Conservation (phyloP, 306 rosid species). For the Crotalaria pallida region DNA sequence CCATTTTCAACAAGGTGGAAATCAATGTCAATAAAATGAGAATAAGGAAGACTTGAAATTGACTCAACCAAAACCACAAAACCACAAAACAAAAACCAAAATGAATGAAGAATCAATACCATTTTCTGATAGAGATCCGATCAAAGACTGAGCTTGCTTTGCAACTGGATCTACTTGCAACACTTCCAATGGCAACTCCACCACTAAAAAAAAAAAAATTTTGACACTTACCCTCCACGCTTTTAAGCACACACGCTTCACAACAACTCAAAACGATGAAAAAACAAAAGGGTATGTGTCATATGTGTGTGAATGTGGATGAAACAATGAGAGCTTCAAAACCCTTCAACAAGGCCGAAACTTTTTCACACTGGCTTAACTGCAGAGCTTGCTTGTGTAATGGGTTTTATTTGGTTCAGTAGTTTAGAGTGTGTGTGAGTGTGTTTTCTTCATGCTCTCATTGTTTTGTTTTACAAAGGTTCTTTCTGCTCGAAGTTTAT, state of each 20-base stretch:
- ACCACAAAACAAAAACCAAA: not conserved
- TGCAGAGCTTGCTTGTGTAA: slow-evolving; percentile 25
- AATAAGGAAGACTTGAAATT: slow-evolving; percentile 23
- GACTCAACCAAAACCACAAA: slow-evolving; percentile 13
- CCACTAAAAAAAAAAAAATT: slow-evolving; percentile 25
- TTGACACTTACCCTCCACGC: slow-evolving; percentile 27
- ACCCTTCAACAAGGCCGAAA: slow-evolving; percentile 40
- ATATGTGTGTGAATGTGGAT: not conserved
- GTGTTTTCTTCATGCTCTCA: not conserved
- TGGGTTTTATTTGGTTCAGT: not conserved
- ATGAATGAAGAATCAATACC: slow-evolving; percentile 41
- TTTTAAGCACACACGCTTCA: slow-evolving; percentile 11
- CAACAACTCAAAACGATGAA: slow-evolving; percentile 22
- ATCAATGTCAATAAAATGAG: not conserved
- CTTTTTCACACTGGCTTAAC: slow-evolving; percentile 11
- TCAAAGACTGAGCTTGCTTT: slow-evolving; percentile 41
- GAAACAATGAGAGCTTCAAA: slow-evolving; percentile 32
- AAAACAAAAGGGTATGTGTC: slow-evolving; percentile 5
- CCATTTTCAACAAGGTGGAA: not conserved
- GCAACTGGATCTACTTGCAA: slow-evolving; percentile 50
- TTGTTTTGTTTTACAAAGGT: not conserved
- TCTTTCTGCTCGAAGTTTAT: not conserved
- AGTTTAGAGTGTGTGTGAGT: not conserved
- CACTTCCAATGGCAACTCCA: slow-evolving; percentile 25
- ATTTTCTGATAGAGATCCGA: slow-evolving; percentile 48